phyloP scores from a whole-genome alignment of 1,284 basidiomycete genomes.

The Cutaneotrichosporon spelunceum region DNA sequence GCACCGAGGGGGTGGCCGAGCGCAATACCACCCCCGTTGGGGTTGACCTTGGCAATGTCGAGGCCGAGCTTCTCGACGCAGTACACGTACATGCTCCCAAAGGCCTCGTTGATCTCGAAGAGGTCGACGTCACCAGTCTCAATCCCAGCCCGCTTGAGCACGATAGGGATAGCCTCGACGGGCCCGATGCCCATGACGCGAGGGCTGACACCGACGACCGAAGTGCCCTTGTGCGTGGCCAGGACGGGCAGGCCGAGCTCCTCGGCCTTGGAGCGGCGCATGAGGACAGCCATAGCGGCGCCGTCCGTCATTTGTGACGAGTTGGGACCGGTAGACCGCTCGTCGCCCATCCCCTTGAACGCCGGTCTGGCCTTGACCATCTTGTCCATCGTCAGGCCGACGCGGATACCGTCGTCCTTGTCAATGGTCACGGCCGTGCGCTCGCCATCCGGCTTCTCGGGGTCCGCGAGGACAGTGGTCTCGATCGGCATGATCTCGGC shows the following conservation, averaged over 20 bases:
- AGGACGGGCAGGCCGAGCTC: conserved; percentile 69
- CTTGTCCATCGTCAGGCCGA: conserved; percentile 68
- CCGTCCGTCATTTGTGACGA: conserved; percentile 85
- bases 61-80: conserved; percentile 67
- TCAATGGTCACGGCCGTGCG: conserved; percentile 58
- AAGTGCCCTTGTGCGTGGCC: conserved; percentile 73
- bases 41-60: conserved; percentile 73
- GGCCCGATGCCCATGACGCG: conserved; percentile 83
- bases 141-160: conserved; percentile 66
- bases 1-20: conserved; percentile 28
- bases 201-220: conserved; percentile 68
- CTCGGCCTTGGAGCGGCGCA: conserved; percentile 80
- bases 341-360: conserved; percentile 81
- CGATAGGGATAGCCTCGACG: conserved; percentile 62
- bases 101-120: conserved; percentile 82
- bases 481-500: conserved; percentile 78
- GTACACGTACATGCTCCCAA: conserved; percentile 81
- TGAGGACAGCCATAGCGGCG: conserved; percentile 76
- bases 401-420: conserved; percentile 78
- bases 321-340: conserved; percentile 70
- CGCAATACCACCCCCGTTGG: conserved; percentile 64
- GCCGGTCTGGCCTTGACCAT: conserved; percentile 69
- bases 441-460: conserved; percentile 31
- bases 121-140: conserved; percentile 72
- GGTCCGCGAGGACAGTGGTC: conserved; percentile 47